These are phyloP conservation scores for Flaveria robusta DNA, from an alignment of 129 eudicot genomes.

Conservation along the genomic window DNA sequence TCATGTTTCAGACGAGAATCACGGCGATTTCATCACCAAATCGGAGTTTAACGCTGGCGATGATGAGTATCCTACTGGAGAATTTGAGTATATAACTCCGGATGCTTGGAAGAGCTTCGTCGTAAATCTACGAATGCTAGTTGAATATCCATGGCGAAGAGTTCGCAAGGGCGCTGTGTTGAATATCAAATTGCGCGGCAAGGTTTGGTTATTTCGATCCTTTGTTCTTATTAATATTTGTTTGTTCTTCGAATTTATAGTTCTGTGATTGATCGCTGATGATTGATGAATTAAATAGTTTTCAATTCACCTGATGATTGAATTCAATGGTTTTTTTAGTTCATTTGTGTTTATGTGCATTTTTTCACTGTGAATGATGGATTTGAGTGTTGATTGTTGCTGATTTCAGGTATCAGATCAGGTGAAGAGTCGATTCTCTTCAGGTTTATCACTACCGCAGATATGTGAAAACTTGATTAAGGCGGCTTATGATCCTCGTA, in stretches of 20 bases:
- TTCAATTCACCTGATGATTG: too few relatives aligned
- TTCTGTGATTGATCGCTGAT: background rate
- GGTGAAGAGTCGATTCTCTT: constrained; percentile 79
- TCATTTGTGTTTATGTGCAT: too few relatives aligned
- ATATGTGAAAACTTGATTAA: constrained; percentile 82
- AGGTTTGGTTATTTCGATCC: constrained; percentile 45
- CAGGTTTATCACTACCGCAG: constrained; percentile 81
- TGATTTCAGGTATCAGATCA: constrained; percentile 81
- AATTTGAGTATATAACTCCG: constrained; percentile 51
- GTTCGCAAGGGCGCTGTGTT: constrained; percentile 73
- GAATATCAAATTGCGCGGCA: constrained; percentile 78
- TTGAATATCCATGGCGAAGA: constrained; percentile 82
- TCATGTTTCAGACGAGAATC: constrained; percentile 17
- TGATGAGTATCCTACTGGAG: constrained; percentile 67
- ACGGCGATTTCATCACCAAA: constrained; percentile 17
- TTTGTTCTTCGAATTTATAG: background rate
- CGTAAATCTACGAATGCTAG: constrained; percentile 61
- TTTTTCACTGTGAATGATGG: too few relatives aligned
- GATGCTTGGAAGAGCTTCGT: constrained; percentile 58
- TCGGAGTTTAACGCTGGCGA: constrained; percentile 26
- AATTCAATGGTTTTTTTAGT: too few relatives aligned
- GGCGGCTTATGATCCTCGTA: constrained; percentile 99
- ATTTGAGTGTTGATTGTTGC: background rate
- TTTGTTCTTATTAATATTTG: background rate
- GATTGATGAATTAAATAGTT: background rate